Percentiles rank a stretch among this genome's conserved stretches.
Evolutionary conservation across 495 filamentous ascomycete genomes (phyloP).

Genomic region (Hypoxylon intermedium): DNA sequence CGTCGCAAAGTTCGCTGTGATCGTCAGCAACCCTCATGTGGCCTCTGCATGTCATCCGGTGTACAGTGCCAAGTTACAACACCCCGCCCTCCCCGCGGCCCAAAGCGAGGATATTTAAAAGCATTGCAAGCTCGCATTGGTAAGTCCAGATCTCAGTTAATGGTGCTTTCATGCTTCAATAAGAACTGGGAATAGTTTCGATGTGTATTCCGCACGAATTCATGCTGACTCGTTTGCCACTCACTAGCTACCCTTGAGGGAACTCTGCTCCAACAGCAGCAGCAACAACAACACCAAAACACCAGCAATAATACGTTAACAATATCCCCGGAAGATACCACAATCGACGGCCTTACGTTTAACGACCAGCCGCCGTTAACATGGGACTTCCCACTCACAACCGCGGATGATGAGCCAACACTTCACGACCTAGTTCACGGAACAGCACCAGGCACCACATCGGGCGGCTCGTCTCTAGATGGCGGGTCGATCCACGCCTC

Average conservation of each 20-base stretch:
- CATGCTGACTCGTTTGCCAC: conserved; percentile 1
- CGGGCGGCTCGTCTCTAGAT: conserved; percentile 29
- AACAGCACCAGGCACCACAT: conserved; percentile 17
- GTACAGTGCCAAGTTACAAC: conserved; percentile 35
- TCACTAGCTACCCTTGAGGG: conserved; percentile 33
- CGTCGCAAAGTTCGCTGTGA: conserved; percentile 38
- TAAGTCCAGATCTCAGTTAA: conserved; percentile 11
- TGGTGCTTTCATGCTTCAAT: no score
- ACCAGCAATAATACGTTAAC: conserved; percentile 16
- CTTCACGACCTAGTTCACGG: conserved; percentile 26
- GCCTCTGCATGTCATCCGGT: conserved; percentile 31
- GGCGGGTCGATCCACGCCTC: conserved; percentile 32
- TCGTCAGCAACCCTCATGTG: conserved; percentile 32
- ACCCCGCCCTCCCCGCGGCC: conserved; percentile 33
- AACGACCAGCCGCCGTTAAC: conserved; percentile 20
- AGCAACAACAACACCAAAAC: conserved; percentile 25
- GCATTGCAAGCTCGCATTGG: conserved; percentile 38
- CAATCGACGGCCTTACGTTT: conserved; percentile 26
- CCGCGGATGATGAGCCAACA: conserved; percentile 14
- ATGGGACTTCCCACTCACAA: conserved; percentile 32
- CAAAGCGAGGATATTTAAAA: conserved; percentile 35
- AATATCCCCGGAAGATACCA: conserved; percentile 13
- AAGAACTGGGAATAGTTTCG: neutral
- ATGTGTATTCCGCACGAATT: neutral
- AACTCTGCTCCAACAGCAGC: conserved; percentile 31